A percentile compares a stretch with the other conserved stretches of the same genome.
These are phyloP conservation scores for Cercospora beticola DNA, from an alignment of 2,329 filamentous ascomycete genomes.

Conservation along the genomic window DNA sequence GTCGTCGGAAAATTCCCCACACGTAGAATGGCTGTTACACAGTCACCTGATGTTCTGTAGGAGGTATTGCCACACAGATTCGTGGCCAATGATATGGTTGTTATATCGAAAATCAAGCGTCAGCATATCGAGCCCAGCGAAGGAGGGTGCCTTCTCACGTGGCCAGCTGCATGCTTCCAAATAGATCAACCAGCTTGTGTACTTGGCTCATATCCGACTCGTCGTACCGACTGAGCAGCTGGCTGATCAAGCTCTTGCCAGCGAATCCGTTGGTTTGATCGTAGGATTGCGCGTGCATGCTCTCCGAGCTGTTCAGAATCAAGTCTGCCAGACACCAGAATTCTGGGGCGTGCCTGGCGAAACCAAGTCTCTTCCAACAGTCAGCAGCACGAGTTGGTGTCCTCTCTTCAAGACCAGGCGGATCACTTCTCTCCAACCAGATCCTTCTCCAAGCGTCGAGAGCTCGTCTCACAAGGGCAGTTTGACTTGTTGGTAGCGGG, in stretches of 20 bases:
- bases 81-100: neutral
- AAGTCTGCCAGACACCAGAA: conserved; percentile 8
- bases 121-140: neutral
- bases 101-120: neutral
- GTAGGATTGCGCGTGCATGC: neutral
- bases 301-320: conserved; percentile 6
- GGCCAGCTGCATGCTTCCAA: conserved; percentile 1
- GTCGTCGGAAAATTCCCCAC: conserved; percentile 8
- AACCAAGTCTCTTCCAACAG: conserved; percentile 3
- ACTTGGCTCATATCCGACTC: conserved; percentile 8
- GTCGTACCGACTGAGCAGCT: conserved; percentile 7
- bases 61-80: neutral
- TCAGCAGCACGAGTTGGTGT: neutral
- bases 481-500: conserved; percentile 7
- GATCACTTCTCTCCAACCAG: neutral
- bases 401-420: neutral
- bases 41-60: conserved; percentile 1
- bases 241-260: neutral
- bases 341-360: conserved; percentile 5
- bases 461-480: neutral
- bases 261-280: neutral
- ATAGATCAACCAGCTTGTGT: conserved; percentile 8
- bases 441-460: conserved; percentile 4
- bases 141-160: neutral
- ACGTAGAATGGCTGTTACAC: neutral